Percentiles rank a stretch among this genome's conserved stretches.
Evolutionary conservation across 164 flowering plant genomes (phyloP).

Genomic region (Aristolochia fimbriata): DNA sequence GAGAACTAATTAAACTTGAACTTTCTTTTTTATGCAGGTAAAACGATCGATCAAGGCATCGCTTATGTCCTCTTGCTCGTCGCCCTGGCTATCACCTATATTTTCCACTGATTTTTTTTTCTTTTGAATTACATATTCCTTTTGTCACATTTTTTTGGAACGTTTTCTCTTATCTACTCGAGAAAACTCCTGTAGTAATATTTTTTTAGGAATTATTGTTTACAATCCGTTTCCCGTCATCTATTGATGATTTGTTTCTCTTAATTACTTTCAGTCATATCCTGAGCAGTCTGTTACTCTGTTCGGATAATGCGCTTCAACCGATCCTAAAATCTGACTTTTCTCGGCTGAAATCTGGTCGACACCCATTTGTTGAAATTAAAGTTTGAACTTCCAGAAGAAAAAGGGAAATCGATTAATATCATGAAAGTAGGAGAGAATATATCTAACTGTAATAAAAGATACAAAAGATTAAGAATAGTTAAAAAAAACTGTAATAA

Average conservation of each 20-base stretch:
- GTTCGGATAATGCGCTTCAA: too few species aligned
- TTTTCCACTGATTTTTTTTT: constrained; percentile 29
- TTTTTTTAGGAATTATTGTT: not conserved
- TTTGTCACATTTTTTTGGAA: not conserved
- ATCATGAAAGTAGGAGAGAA: too few species aligned
- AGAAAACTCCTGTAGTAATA: not conserved
- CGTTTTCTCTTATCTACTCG: not conserved
- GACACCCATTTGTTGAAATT: too few species aligned
- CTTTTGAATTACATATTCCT: not conserved
- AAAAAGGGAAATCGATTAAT: too few species aligned
- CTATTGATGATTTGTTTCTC: not conserved
- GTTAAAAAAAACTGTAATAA: too few species aligned
- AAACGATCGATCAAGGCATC: constrained; percentile 52
- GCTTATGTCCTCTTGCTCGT: constrained; percentile 42
- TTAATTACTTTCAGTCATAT: not conserved
- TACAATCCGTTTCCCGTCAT: not conserved
- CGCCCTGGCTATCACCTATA: constrained; percentile 51
- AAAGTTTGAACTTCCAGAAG: too few species aligned
- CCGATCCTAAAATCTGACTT: too few species aligned
- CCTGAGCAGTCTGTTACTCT: too few species aligned
- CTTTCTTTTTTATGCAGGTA: constrained; percentile 20
- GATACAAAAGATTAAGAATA: too few species aligned
- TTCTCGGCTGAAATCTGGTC: too few species aligned
- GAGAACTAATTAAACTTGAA: not conserved
- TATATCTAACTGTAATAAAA: too few species aligned